Evolutionary conservation across 495 filamentous ascomycete genomes (phyloP).

Genomic region (Aspergillus bridgeri): DNA sequence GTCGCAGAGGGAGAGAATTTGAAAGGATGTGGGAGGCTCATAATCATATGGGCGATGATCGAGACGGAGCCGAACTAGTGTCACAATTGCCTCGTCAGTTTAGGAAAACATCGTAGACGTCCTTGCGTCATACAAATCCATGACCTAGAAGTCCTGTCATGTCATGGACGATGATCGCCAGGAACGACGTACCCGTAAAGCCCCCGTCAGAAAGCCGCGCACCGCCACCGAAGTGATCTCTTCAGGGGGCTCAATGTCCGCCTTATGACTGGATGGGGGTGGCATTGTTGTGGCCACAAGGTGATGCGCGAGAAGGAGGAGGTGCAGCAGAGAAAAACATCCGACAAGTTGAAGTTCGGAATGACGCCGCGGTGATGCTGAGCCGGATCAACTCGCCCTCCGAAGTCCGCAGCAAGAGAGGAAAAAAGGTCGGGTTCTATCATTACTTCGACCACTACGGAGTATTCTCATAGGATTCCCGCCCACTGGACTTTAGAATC

Average conservation of each 20-base stretch:
- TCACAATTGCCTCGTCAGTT: neutral
- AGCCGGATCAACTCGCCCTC: neutral
- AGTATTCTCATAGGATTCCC: no score
- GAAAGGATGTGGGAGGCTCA: conserved; percentile 45
- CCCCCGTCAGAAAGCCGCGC: conserved; percentile 44
- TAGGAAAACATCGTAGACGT: neutral
- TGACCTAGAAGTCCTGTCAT: neutral
- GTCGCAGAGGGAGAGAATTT: conserved; percentile 35
- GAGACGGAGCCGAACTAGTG: conserved; percentile 46
- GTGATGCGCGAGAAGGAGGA: neutral
- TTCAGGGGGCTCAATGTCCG: conserved; percentile 39
- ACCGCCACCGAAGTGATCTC: conserved; percentile 41
- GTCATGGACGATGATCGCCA: neutral
- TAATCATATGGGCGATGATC: conserved; percentile 48
- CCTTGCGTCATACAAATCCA: no score
- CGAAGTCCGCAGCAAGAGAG: neutral
- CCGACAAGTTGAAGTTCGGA: neutral
- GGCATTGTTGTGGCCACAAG: conserved; percentile 28
- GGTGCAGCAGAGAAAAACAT: neutral
- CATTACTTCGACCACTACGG: neutral
- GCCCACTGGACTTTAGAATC: no score
- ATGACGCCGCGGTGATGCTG: neutral
- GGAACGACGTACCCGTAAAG: conserved; percentile 39
- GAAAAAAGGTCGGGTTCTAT: neutral
- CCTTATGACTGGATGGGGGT: conserved; percentile 35